Evolutionary conservation across 208 protist species (phyloP), one percentile per base, ranked within the genome.

Genomic region (Trypanosoma rangeli): DNA sequence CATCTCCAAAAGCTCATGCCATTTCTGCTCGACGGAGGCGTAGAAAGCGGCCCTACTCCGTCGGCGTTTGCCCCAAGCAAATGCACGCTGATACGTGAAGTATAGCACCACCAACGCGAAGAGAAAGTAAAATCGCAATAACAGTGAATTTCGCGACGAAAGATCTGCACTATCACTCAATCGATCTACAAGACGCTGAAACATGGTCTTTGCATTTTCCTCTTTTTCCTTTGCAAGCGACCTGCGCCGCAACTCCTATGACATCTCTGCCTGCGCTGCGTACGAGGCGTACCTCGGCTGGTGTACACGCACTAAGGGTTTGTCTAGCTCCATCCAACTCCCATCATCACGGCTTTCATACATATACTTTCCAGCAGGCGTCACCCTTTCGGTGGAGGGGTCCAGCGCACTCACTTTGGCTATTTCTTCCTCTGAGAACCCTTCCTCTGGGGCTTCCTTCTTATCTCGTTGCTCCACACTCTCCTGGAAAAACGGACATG

Each of bases 341-440:
- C 84, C 76, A 48, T 91, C 82, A 60, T 93, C 86, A 24, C 89
- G 82, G 62, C 76, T 92, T 46, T 95, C 85, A 46, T 95, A 95
- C 71, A 90, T 70, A 53, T 85, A 95, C 63, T 79, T 87, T 12
- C 89, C 89, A 3, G 50, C 54, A 0, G 84, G 86, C 7, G 84
- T 92, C 22, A 74, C 73, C 5, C 89, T 82, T 72, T 94, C 85
- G 58, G 89, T 93, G 0, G 78, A 5, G 3, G 86, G 83, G 52
- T 94, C 89, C 5, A 94, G 73, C 24, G 89, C 86, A 63, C 83
- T 82, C 46, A 92, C 24, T 68, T 84, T 89, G 29, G 78, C 83
- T 37, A 78, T 61, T 57, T 91, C 85, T 48, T 87, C 80, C n/a
- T 92, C 89, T 12, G 78, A 79, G 1, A 92, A 62, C 12, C 50